Conservation (phyloP, 805 yeast species). For the Cyberlindnera petersonii region DNA sequence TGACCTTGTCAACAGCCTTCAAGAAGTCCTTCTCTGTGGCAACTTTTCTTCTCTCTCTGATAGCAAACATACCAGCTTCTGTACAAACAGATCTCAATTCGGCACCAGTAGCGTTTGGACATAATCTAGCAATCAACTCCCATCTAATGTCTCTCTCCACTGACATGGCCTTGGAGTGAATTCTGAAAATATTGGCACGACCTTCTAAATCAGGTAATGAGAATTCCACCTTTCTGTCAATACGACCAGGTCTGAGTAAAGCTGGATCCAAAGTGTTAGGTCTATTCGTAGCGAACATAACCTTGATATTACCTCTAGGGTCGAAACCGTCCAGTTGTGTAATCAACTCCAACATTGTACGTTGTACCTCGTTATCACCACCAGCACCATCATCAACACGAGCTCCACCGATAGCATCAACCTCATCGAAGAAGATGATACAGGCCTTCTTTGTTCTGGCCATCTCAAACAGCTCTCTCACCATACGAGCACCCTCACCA, state of each 20-base stretch:
- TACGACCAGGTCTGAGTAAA: constrained; percentile 95
- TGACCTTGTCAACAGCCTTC: constrained; percentile 97
- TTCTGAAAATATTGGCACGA: constrained; percentile 94
- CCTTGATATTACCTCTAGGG: constrained; percentile 97
- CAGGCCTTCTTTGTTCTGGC: constrained; percentile 98
- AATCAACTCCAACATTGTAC: constrained; percentile 97
- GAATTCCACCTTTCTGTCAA: constrained; percentile 97
- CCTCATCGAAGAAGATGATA: constrained; percentile 95
- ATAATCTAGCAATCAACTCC: constrained; percentile 95
- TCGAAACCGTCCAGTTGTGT: constrained; percentile 98
- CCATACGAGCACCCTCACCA: constrained; percentile 99
- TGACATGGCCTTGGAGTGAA: constrained; percentile 96
- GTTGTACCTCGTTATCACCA: constrained; percentile 97
- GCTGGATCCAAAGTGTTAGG: constrained; percentile 99
- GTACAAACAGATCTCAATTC: constrained; percentile 98
- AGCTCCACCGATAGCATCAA: constrained; percentile 99
- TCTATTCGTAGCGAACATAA: constrained; percentile 98
- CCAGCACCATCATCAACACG: constrained; percentile 99
- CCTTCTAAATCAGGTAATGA: constrained; percentile 96
- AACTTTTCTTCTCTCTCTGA: constrained; percentile 95
- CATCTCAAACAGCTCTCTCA: constrained; percentile 97
- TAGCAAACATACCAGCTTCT: constrained; percentile 99
- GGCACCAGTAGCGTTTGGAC: constrained; percentile 99
- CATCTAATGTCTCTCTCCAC: constrained; percentile 96
- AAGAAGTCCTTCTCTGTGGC: constrained; percentile 97